Percentiles rank a stretch among this genome's conserved stretches.
Conservation (phyloP, 1,284 basidiomycete species). For the Tausonia pullulans region DNA sequence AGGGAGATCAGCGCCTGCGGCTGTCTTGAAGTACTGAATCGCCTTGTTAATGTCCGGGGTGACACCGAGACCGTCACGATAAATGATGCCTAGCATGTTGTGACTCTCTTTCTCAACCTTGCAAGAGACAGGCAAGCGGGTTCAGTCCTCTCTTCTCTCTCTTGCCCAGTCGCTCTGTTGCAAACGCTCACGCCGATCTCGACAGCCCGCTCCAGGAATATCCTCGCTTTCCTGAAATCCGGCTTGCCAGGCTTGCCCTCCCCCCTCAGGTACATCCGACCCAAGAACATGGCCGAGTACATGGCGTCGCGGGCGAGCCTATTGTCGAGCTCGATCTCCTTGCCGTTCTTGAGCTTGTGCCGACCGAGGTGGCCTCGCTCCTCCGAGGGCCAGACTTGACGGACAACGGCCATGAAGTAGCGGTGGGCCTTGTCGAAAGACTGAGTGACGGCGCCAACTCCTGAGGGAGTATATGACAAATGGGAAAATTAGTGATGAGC, state of each 20-base stretch:
- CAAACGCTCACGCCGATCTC: neutral
- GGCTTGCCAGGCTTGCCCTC: conserved; percentile 64
- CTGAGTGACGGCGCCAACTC: conserved; percentile 60
- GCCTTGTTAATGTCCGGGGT: conserved; percentile 45
- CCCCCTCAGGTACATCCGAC: conserved; percentile 85
- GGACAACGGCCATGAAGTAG: conserved; percentile 72
- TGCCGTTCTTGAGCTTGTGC: conserved; percentile 43
- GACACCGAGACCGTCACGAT: conserved; percentile 76
- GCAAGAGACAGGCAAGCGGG: neutral
- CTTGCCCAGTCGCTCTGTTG: neutral
- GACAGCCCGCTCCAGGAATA: no score
- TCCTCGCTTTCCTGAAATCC: conserved; percentile 54
- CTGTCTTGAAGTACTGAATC: conserved; percentile 56
- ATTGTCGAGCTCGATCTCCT: conserved; percentile 34
- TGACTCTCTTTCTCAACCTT: conserved; percentile 72
- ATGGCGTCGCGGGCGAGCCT: conserved; percentile 51
- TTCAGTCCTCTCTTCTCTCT: conserved; percentile 22
- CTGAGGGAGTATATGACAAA: neutral
- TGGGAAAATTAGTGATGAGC: neutral
- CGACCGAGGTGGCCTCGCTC: neutral
- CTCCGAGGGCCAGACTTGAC: conserved; percentile 70
- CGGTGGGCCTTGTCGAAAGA: conserved; percentile 61
- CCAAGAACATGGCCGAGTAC: conserved; percentile 66
- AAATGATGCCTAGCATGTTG: conserved; percentile 84
- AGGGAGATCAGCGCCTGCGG: conserved; percentile 70